Percentiles rank a stretch among this genome's conserved stretches.
phyloP scores from a whole-genome alignment of 306 rosid species.

The Carpinus viminea region DNA sequence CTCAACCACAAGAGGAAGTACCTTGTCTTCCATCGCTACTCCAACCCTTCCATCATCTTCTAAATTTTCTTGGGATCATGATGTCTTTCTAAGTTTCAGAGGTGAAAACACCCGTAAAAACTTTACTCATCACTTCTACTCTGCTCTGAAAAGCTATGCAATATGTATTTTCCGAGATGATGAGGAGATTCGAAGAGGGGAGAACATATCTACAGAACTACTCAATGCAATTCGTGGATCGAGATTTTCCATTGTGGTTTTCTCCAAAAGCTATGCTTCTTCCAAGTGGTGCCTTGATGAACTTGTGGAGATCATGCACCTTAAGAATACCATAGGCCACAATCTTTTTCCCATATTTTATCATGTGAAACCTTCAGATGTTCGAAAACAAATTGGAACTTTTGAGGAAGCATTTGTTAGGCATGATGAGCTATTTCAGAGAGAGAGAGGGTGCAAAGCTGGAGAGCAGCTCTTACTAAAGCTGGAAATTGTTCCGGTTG shows the following conservation, averaged over 20 bases:
- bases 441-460: neutral
- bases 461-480: constrained; percentile 16
- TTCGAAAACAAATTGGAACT: neutral
- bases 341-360: neutral
- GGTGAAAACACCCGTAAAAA: neutral
- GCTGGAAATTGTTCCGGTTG: constrained; percentile 20
- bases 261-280: neutral
- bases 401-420: neutral
- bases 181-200: neutral
- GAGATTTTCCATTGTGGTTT: neutral
- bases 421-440: constrained; percentile 1
- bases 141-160: neutral
- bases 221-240: neutral
- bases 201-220: neutral
- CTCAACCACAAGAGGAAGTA: neutral
- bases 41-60: neutral
- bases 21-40: neutral
- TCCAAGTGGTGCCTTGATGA: constrained; percentile 14
- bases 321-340: neutral
- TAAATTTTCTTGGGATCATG: neutral
- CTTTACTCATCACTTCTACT: neutral
- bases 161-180: neutral
- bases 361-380: neutral
- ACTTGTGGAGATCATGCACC: neutral
- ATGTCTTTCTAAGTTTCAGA: neutral